Evolutionary conservation across 176 grass and related monocot species (phyloP), one percentile per base, ranked within the genome.

Genomic region (Phragmites australis): DNA sequence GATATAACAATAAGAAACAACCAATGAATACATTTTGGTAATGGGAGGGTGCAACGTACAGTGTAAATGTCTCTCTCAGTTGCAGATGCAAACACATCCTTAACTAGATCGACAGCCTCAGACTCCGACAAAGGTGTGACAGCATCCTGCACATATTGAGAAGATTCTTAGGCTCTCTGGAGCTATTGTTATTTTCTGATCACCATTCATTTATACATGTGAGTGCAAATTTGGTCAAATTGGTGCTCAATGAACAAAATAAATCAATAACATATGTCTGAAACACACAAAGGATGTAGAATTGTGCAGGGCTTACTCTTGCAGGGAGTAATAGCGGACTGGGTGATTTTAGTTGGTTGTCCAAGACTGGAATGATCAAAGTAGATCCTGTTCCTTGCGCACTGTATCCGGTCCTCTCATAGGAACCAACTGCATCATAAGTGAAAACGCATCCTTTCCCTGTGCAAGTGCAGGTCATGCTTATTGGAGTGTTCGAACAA

Each of bases 31-130:
- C 51, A 60, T 76, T 34, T 19, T 27, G 14, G 31, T 56, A 68
- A n/a, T 32, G n/a, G 9, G 26, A 0, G 19, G 49, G 49, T 23
- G 52, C 19, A 43, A 60, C 85, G 71, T 93, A 99, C 97, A 29
- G 93, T 99, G 82, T 96, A 96, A 66, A 99, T 99, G 70, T 99
- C 97, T 78, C 97, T 95, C 82, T 99, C 97, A 30, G 97, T 96
- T 57, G 97, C 97, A 1, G 97, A 99, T 82, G 97, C 97, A 44
- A 99, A 99, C 47, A 95, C 97, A 82, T 99, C 97, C 84, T 99
- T 99, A 9, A 99, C 97, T 53, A 99, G 88, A 76, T 99, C 93
- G 7, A 93, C 72, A 9, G 97, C 97, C 57, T 99, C 97, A 6
- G 82, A 75, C 59, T 99, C 93, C 0, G 88, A 99, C 47, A 99